These are phyloP conservation scores for Phylloporus arenicola DNA, from an alignment of 768 basidiomycete species.

Conservation along the genomic window DNA sequence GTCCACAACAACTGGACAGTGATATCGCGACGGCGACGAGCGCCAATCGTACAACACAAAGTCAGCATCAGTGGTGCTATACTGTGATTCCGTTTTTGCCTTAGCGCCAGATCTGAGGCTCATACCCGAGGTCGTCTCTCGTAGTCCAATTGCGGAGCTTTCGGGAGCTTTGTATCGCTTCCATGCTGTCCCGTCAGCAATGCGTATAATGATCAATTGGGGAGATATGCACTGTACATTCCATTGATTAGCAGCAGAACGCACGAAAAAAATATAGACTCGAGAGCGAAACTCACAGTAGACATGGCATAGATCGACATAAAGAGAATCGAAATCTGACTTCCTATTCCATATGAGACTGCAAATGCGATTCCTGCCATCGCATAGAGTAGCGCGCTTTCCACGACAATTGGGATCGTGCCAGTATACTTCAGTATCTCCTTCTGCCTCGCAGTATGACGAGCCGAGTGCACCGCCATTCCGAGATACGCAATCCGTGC, in stretches of 20 bases:
- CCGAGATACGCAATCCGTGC: background rate
- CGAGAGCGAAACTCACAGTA: constrained; percentile 1
- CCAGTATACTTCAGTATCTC: background rate
- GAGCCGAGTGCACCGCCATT: background rate
- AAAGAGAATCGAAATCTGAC: constrained; percentile 3
- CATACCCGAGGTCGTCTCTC: background rate
- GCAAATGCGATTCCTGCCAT: constrained; percentile 8
- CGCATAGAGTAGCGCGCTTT: constrained; percentile 7
- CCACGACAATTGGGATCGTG: constrained; percentile 6
- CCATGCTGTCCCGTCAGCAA: background rate
- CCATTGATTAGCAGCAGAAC: background rate
- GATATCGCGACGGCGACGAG: background rate
- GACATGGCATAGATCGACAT: constrained; percentile 6
- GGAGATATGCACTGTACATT: constrained; percentile 1
- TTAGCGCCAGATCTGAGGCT: background rate
- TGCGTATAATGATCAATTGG: background rate
- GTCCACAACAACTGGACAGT: background rate
- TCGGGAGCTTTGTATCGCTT: background rate
- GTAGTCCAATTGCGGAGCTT: background rate
- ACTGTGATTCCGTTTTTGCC: background rate
- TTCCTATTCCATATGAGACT: constrained; percentile 4
- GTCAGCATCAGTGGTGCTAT: background rate
- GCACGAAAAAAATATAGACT: background rate
- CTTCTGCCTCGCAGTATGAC: background rate
- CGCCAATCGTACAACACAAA: background rate